Percentiles rank a stretch among this genome's conserved stretches.
These are phyloP conservation scores for Dictyostelium discoideum DNA, from an alignment of 78 protist species.

Conservation along the genomic window DNA sequence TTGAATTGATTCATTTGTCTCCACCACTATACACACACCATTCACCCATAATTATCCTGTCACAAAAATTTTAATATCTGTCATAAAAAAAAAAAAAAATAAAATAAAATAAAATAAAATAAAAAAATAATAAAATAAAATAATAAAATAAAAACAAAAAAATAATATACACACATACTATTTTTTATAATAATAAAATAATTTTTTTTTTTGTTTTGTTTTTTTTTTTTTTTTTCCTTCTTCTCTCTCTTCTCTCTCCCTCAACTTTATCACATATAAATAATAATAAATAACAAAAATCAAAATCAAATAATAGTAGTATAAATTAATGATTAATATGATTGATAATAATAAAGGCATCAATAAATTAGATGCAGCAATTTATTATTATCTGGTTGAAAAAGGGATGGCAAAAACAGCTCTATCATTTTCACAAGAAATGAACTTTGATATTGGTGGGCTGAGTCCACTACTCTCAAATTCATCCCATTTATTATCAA, in stretches of 20 bases:
- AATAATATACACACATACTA: background rate
- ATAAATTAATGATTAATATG: background rate
- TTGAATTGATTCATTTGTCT: background rate
- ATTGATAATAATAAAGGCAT: conserved; percentile 4
- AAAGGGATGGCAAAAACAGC: conserved; percentile 58
- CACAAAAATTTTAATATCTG: background rate
- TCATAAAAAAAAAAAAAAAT: no score
- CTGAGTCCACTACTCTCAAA: background rate
- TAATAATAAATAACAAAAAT: background rate
- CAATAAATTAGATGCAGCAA: background rate
- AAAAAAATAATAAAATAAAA: no score
- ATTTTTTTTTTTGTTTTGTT: no score
- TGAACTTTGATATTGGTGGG: background rate
- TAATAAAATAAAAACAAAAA: no score
- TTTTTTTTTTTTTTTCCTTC: no score
- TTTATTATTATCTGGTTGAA: conserved; percentile 38
- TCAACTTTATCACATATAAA: no score
- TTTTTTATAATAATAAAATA: no score
- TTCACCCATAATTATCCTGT: background rate
- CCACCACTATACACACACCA: background rate
- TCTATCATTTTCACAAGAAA: background rate
- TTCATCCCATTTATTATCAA: background rate
- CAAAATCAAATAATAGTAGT: background rate
- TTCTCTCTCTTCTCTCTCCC: no score
- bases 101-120: no score